Conservation (phyloP, 768 basidiomycete species). For the Auricularia sp. region DNA sequence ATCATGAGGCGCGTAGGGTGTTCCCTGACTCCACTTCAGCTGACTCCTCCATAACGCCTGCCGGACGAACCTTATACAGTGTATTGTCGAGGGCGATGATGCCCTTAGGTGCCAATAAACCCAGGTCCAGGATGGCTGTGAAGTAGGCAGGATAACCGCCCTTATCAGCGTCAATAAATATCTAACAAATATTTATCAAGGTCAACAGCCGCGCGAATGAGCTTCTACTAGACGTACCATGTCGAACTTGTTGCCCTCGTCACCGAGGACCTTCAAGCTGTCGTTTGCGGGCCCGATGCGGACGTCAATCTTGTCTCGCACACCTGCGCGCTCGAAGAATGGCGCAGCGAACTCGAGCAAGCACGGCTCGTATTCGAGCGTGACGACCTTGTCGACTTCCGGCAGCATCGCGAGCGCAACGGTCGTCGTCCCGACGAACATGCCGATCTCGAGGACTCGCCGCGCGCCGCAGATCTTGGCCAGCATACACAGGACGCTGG, state of each 20-base stretch:
- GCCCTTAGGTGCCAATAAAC: background rate
- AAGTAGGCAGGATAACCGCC: background rate
- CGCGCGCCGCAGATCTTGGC: background rate
- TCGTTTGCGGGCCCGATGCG: background rate
- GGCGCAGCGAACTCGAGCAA: background rate
- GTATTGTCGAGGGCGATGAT: background rate
- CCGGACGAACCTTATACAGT: background rate
- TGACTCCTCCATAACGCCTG: background rate
- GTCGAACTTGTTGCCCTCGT: background rate
- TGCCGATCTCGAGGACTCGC: background rate
- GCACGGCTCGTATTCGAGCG: background rate
- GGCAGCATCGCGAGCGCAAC: background rate
- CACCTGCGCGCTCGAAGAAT: background rate
- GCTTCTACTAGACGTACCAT: background rate
- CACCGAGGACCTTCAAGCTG: background rate
- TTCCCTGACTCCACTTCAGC: background rate
- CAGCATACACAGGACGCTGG: background rate
- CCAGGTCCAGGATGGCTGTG: background rate
- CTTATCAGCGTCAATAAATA: background rate
- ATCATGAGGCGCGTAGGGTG: background rate
- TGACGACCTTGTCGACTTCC: background rate
- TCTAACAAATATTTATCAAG: background rate
- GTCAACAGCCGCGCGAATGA: background rate
- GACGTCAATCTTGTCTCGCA: background rate
- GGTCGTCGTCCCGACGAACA: background rate